These are phyloP conservation scores for Apiospora phragmitis DNA, from an alignment of 2,329 filamentous ascomycete species.

Conservation along the genomic window DNA sequence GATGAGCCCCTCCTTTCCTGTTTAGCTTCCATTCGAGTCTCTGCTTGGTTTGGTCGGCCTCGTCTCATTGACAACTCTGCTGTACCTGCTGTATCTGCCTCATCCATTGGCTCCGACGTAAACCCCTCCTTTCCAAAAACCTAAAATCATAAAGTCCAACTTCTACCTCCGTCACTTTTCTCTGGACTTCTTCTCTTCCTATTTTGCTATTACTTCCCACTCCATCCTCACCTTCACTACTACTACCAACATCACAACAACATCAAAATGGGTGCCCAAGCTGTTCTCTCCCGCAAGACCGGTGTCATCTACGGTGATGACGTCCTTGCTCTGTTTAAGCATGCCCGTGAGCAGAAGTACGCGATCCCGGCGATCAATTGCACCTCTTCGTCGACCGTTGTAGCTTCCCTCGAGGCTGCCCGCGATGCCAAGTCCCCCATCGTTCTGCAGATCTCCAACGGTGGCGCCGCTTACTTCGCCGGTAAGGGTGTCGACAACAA, in stretches of 20 bases:
- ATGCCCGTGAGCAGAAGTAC: constrained; percentile 84
- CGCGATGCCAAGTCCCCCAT: constrained; percentile 88
- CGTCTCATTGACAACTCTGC: constrained; percentile 6
- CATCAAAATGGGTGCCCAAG: constrained; percentile 16
- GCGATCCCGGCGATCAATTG: constrained; percentile 93
- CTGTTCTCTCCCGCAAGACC: constrained; percentile 24
- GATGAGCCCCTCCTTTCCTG: constrained; percentile 4
- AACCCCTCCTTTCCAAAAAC: background rate
- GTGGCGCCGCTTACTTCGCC: constrained; percentile 89
- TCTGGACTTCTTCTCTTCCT: background rate
- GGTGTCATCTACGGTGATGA: constrained; percentile 31
- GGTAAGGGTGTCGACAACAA: constrained; percentile 84
- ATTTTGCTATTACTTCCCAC: background rate
- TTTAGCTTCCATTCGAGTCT: constrained; percentile 1
- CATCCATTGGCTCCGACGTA: background rate
- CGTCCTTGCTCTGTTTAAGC: constrained; percentile 61
- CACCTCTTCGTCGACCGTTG: constrained; percentile 85
- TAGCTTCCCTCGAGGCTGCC: constrained; percentile 90
- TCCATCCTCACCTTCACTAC: background rate
- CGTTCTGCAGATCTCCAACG: constrained; percentile 91
- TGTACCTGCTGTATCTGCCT: background rate
- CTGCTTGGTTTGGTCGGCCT: constrained; percentile 3
- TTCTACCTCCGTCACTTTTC: background rate
- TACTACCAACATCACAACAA: background rate
- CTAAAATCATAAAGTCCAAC: background rate